Evolutionary conservation across 225 moss, liverwort and hornwort species (phyloP).

Genomic region (Rhytidiadelphus loreus): DNA sequence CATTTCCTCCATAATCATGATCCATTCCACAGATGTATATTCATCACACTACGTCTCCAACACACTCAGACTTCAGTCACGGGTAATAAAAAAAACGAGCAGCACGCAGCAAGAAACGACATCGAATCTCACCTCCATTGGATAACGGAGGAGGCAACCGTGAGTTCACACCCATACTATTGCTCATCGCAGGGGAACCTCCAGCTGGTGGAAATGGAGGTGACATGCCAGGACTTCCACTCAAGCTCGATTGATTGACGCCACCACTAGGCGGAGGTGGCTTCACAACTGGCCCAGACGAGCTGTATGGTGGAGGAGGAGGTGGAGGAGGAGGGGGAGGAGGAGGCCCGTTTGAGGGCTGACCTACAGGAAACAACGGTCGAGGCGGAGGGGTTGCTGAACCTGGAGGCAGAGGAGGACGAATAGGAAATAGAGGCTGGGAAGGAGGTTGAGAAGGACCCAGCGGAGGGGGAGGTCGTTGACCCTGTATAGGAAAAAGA

Average conservation of each 20-base stretch:
- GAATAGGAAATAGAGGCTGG: constrained; percentile 79
- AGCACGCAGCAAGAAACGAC: not conserved
- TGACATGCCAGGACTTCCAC: constrained; percentile 18
- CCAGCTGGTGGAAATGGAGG: constrained; percentile 17
- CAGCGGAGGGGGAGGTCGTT: constrained; percentile 31
- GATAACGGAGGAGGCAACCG: constrained; percentile 26
- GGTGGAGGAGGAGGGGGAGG: constrained; percentile 41
- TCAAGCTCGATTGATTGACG: constrained; percentile 30
- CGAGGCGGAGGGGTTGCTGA: constrained; percentile 43
- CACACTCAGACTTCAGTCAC: not conserved
- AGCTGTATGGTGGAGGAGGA: constrained; percentile 24
- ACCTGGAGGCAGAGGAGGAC: constrained; percentile 48
- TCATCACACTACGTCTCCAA: not conserved
- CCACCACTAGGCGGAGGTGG: constrained; percentile 25
- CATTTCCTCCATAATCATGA: not conserved
- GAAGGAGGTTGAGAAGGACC: constrained; percentile 55
- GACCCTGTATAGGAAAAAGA: constrained; percentile 76
- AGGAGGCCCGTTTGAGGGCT: constrained; percentile 29
- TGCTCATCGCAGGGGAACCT: constrained; percentile 10
- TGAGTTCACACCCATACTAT: constrained; percentile 8
- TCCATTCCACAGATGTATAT: not conserved
- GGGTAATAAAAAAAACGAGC: not conserved
- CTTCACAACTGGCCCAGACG: constrained; percentile 14
- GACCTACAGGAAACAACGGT: constrained; percentile 51
- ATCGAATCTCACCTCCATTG: constrained; percentile 36